Evolutionary conservation across 306 rosid genomes (phyloP), one percentile per base, ranked within the genome.

Genomic region (Vigna unguiculata): DNA sequence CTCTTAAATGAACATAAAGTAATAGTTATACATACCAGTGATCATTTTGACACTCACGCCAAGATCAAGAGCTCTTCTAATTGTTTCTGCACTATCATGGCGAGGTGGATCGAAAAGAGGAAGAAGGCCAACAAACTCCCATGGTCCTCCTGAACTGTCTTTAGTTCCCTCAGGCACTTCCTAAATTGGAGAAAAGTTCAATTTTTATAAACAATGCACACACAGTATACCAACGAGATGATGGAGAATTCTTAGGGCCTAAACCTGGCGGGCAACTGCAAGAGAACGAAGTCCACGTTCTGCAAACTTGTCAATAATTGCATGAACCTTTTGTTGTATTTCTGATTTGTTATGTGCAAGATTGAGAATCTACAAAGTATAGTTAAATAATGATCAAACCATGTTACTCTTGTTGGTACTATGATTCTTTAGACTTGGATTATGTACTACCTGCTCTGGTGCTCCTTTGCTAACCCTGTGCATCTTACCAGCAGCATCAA

Each of bases 391-490:
- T 30, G 38, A 0, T 58, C 17, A 61, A 13, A 36, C 5, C 32
- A 46, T 46, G 36, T 24, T 67, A 51, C 5, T 28, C 3, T 69
- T 5, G 24, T 53, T 1, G 12, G 66, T 72, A 32, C 53, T 30
- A 48, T 47, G 59, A 46, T 46, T 63, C 25, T 74, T 51, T 15
- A 21, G 58, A 54, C 57, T 74, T 68, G 52, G 38, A 21, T 36
- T 10, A 47, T 69, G 59, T 43, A 38, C 13, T 83, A 89, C 93
- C 93, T 91, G 92, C 71, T 89, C 96, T 28, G 92, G 93, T 80
- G 96, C 93, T 67, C 96, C 96, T 85, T 91, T 91, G 77, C 96
- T 89, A 32, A 84, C 93, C 75, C 96, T 87, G 24, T 87, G 90
- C 89, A 86, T 87, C 28, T 83, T 87, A 72, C 90, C 92, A 53